phyloP scores from a whole-genome alignment of 164 flowering plant species.

The Platanus orientalis region DNA sequence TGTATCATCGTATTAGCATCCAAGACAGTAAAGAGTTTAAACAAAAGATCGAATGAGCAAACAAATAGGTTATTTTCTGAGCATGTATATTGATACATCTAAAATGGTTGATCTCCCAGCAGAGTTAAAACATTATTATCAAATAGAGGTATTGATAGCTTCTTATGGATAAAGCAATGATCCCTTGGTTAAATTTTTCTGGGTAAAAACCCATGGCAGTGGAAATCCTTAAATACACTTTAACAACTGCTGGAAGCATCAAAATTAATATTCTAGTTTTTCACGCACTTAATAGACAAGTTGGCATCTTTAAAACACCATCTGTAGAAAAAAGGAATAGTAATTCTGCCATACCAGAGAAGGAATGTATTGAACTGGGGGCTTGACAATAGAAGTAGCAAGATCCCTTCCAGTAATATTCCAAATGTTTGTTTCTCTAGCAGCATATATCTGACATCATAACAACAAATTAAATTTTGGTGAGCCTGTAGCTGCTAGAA shows the following conservation, averaged over 20 bases:
- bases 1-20: neutral
- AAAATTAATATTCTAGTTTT: neutral
- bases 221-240: neutral
- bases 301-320: neutral
- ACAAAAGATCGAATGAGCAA: too few relatives aligned
- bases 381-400: conserved; percentile 27
- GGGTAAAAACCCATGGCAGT: neutral
- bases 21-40: neutral
- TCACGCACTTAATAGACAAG: neutral
- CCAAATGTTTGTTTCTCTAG: conserved; percentile 38
- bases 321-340: conserved; percentile 3
- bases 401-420: conserved; percentile 36
- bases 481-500: neutral
- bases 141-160: neutral
- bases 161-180: neutral
- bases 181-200: neutral
- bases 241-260: neutral
- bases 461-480: conserved; percentile 4
- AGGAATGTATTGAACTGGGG: conserved; percentile 37
- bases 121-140: neutral
- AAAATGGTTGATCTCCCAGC: too few relatives aligned
- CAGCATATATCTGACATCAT: conserved; percentile 33
- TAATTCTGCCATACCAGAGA: conserved; percentile 22
- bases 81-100: too few relatives aligned
- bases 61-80: too few relatives aligned